phyloP scores from a whole-genome alignment of 306 rosid species.

The Carpinus viminea region DNA sequence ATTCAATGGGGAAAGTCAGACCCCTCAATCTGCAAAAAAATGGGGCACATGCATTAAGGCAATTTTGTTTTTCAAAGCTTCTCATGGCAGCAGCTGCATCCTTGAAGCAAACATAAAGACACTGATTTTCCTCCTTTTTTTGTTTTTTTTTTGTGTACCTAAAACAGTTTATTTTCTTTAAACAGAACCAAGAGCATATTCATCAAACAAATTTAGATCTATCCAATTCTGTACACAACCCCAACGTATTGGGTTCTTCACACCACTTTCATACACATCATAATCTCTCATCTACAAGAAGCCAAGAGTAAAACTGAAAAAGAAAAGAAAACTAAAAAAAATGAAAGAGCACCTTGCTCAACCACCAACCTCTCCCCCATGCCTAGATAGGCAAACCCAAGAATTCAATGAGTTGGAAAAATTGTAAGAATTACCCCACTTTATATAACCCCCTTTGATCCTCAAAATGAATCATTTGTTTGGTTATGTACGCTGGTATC shows the following conservation, averaged over 20 bases:
- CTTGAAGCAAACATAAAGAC: background rate
- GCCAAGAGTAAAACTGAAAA: slow-evolving; percentile 19
- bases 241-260: slow-evolving; percentile 45
- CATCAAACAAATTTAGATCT: slow-evolving; percentile 21
- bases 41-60: no score
- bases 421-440: slow-evolving; percentile 39
- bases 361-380: slow-evolving; percentile 24
- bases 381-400: slow-evolving; percentile 42
- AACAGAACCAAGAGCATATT: slow-evolving; percentile 9
- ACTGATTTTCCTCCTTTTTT: no score
- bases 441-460: slow-evolving; percentile 42
- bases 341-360: slow-evolving; percentile 29
- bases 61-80: no score
- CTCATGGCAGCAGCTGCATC: background rate
- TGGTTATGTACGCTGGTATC: slow-evolving; percentile 39
- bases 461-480: slow-evolving; percentile 27
- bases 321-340: slow-evolving; percentile 10
- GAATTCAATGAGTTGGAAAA: slow-evolving; percentile 36
- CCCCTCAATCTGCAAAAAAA: background rate
- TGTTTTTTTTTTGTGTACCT: no score
- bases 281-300: slow-evolving; percentile 52
- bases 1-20: background rate
- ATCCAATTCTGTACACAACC: slow-evolving; percentile 44
- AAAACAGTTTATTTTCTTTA: no score
- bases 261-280: slow-evolving; percentile 57